These are phyloP conservation scores for Ascoidea rubescens DNA, from an alignment of 805 yeast genomes.

Conservation along the genomic window DNA sequence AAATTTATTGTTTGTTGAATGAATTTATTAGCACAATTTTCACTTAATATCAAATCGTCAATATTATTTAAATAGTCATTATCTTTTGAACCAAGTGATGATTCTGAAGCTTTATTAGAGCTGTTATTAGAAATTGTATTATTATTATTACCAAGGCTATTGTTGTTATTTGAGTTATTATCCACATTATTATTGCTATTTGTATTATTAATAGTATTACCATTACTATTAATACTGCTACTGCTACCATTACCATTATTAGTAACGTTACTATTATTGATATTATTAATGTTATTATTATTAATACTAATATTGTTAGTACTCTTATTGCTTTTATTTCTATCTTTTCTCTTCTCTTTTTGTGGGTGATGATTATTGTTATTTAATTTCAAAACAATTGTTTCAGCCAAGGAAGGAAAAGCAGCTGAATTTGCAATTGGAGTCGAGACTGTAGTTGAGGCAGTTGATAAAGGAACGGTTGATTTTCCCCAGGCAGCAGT, in stretches of 20 bases:
- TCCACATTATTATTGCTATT: no score
- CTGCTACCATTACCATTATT: conserved; percentile 12
- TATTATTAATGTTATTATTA: conserved; percentile 17
- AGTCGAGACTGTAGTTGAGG: conserved; percentile 23
- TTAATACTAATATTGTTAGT: conserved; percentile 20
- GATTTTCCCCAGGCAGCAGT: conserved; percentile 54
- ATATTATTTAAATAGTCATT: conserved; percentile 15
- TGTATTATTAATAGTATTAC: no score
- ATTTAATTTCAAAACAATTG: conserved; percentile 20
- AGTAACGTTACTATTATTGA: conserved; percentile 18
- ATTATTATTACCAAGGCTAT: no score
- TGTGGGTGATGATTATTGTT: conserved; percentile 16
- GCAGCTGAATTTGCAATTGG: conserved; percentile 33
- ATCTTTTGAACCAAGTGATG: neutral
- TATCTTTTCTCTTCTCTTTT: conserved; percentile 17
- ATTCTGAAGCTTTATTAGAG: no score
- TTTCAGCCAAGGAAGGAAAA: conserved; percentile 45
- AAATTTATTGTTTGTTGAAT: conserved; percentile 32
- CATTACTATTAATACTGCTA: no score
- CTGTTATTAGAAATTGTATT: no score
- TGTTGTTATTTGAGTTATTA: no score
- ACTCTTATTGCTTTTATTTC: conserved; percentile 15
- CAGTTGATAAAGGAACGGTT: conserved; percentile 11
- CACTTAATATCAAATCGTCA: conserved; percentile 36
- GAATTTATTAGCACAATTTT: conserved; percentile 29